phyloP scores from a whole-genome alignment of 164 flowering plant genomes.

The Pachysandra terminalis region DNA sequence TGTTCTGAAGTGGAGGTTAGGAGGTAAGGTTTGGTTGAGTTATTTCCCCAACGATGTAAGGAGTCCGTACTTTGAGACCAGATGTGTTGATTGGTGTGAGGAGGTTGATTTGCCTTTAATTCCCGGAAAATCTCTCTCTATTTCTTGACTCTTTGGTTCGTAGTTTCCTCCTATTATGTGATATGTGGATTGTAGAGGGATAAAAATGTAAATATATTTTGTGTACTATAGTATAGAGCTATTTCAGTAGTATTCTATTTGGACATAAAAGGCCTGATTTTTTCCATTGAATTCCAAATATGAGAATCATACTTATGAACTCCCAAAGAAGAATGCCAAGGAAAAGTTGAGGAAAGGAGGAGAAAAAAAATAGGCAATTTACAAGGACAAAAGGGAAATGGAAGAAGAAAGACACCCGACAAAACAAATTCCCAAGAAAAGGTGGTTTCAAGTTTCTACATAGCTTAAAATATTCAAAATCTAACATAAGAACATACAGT shows the following conservation, averaged over 20 bases:
- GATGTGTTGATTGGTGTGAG: constrained; percentile 80
- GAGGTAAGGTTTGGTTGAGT: constrained; percentile 74
- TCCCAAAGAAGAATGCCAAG: no score
- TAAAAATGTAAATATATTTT: no score
- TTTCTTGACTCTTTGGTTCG: no score
- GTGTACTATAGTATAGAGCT: no score
- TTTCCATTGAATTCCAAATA: no score
- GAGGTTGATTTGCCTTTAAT: constrained; percentile 81
- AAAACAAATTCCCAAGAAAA: background rate
- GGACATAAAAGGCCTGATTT: no score
- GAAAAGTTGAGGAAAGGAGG: no score
- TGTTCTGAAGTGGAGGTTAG: constrained; percentile 88
- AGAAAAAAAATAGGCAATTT: background rate
- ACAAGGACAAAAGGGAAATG: background rate
- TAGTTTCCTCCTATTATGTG: no score
- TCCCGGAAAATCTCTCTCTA: constrained; percentile 7
- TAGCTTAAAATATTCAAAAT: background rate
- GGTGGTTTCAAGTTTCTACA: background rate
- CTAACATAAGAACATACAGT: no score
- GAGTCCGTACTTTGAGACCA: constrained; percentile 54
- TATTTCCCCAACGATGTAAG: constrained; percentile 58
- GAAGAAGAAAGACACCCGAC: background rate
- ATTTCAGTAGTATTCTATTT: no score
- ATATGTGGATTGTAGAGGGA: no score
- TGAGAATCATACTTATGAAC: no score